Evolutionary conservation across 352 stramenopile species (phyloP).

Genomic region (Pilasporangium apinafurcum): DNA sequence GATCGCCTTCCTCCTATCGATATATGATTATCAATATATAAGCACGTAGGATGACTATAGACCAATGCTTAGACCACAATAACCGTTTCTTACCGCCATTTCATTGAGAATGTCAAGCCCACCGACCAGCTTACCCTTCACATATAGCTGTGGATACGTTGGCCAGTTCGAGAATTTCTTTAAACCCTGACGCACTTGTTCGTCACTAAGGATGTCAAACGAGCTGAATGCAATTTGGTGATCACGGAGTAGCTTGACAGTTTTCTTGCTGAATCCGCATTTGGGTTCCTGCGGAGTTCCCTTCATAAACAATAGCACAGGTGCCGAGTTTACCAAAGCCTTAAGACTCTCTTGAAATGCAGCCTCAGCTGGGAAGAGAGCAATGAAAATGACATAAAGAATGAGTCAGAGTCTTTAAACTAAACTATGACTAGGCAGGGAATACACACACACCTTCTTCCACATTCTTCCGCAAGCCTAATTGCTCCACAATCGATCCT

Average conservation of each 20-base stretch:
- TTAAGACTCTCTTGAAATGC: slow-evolving; percentile 83
- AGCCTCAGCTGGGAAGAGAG: slow-evolving; percentile 37
- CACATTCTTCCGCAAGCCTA: slow-evolving; percentile 66
- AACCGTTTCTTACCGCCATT: slow-evolving; percentile 51
- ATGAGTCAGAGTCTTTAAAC: too few relatives aligned
- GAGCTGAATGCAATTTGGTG: slow-evolving; percentile 90
- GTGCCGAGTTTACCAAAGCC: slow-evolving; percentile 79
- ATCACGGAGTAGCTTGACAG: slow-evolving; percentile 85
- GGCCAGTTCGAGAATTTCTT: slow-evolving; percentile 97
- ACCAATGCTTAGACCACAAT: neutral
- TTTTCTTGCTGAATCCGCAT: slow-evolving; percentile 95
- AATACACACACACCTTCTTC: slow-evolving; percentile 23
- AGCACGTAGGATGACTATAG: neutral
- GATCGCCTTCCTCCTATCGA: slow-evolving; percentile 67
- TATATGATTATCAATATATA: neutral
- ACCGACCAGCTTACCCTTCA: slow-evolving; percentile 91
- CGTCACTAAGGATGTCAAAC: slow-evolving; percentile 94
- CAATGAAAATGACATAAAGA: neutral
- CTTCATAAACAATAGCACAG: slow-evolving; percentile 96
- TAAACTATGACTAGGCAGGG: too few relatives aligned
- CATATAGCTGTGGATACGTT: slow-evolving; percentile 97
- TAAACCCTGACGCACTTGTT: slow-evolving; percentile 93
- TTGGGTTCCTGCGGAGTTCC: slow-evolving; percentile 84
- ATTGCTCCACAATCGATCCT: slow-evolving; percentile 70
- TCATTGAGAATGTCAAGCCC: slow-evolving; percentile 95